Conservation (phyloP, 495 filamentous ascomycete genomes). For the Penicillium atrosanguineum region DNA sequence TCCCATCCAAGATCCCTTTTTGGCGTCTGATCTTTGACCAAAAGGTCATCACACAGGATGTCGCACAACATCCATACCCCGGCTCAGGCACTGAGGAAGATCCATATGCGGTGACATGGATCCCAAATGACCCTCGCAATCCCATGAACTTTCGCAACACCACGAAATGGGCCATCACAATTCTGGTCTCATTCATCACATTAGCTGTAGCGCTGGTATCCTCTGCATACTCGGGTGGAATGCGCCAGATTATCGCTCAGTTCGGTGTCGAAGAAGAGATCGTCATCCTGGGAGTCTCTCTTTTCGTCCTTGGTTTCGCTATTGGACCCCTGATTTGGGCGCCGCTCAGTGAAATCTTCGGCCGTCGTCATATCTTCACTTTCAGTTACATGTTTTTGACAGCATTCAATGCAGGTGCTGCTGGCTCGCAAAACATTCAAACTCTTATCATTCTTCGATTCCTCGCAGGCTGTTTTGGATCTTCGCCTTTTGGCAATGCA, state of each 20-base stretch:
- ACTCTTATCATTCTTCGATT: slow-evolving; percentile 67
- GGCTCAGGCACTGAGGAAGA: slow-evolving; percentile 65
- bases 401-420: slow-evolving; percentile 64
- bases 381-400: slow-evolving; percentile 58
- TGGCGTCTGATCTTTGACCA: slow-evolving; percentile 48
- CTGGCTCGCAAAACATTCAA: slow-evolving; percentile 56
- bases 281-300: slow-evolving; percentile 48
- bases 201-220: slow-evolving; percentile 70
- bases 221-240: slow-evolving; percentile 68
- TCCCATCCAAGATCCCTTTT: slow-evolving; percentile 30
- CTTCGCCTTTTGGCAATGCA: slow-evolving; percentile 65
- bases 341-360: slow-evolving; percentile 60
- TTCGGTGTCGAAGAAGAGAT: slow-evolving; percentile 47
- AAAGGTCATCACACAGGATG: slow-evolving; percentile 46
- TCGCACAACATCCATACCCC: slow-evolving; percentile 53
- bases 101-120: slow-evolving; percentile 66
- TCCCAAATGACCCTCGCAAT: slow-evolving; percentile 63
- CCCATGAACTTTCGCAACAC: slow-evolving; percentile 54
- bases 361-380: slow-evolving; percentile 67
- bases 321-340: slow-evolving; percentile 54
- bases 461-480: slow-evolving; percentile 71
- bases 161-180: slow-evolving; percentile 65
- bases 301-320: slow-evolving; percentile 55
- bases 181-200: slow-evolving; percentile 60
- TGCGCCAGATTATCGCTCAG: slow-evolving; percentile 49